Base-by-base conservation (phyloP, 2,329 filamentous ascomycete genomes). In the Fusarium miscanthi region DNA sequence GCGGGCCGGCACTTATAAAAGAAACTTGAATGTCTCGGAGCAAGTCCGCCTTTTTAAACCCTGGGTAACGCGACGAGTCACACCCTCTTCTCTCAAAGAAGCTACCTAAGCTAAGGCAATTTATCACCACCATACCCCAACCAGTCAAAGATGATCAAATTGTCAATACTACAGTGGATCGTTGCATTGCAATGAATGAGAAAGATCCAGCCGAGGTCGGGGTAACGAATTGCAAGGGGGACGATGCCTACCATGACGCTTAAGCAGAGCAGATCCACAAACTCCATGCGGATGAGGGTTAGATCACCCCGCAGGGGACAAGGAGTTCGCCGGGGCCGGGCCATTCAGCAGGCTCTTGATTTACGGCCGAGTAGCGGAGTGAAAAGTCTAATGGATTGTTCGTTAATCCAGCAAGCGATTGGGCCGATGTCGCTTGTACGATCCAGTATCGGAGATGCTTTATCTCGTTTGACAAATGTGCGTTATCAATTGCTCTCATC, bases 161-260 rank as follows among this genome's bases (percentile, higher is more conserved):
- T 54, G 35, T 41, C 49, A 49, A 67, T 66, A 37, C 63, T 49
- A 27, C 31, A 67, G 63, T 68, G 66, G 69, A 63, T 59, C 57
- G 52, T 60, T 54, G 46, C 57, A 59, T 17, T 33, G 38, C 19
- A 49, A 23, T 31, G 43, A 49, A 23, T 31, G 43, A 25, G 40
- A 12, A 59, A 51, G 41, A 35, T 62, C 53, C 59, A 74, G 64
- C 72, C 71, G 71, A 74, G 71, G 72, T 74, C 72, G 71, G 71
- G 54, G 49, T 65, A 42, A 38, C 19, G 43, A 57, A 48, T 58
- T 41, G 25, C 62, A 60, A 37, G 62, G 43, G 35, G 48, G 46
- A 67, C 37, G 25, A 63, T 69, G 42, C n/a, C 46, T 41, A 63
- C 42, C 57, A 48, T 58, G 53, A 63, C 49, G 49, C 56, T 63